A percentile compares a stretch with the other conserved stretches of the same genome.
Conservation (phyloP, 768 basidiomycete species). For the Tylopilus felleus region DNA sequence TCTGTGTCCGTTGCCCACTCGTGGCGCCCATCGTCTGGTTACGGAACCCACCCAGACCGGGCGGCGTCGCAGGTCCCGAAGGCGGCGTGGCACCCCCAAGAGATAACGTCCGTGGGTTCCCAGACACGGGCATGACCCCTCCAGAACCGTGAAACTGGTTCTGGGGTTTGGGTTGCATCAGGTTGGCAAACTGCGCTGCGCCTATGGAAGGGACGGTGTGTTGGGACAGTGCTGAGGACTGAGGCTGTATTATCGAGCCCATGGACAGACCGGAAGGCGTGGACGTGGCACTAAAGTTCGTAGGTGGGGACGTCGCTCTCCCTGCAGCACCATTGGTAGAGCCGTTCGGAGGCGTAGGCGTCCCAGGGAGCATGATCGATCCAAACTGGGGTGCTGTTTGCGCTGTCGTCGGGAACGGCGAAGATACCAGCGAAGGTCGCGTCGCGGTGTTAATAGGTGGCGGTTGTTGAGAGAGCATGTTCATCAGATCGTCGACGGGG, state of each 20-base stretch:
- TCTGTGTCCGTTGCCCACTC: constrained; percentile 21
- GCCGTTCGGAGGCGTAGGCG: constrained; percentile 31
- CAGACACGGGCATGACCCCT: neutral
- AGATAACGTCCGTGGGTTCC: constrained; percentile 6
- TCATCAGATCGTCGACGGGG: constrained; percentile 56
- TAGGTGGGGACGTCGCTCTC: constrained; percentile 15
- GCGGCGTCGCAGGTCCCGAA: constrained; percentile 14
- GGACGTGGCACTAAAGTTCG: constrained; percentile 1
- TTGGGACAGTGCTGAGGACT: constrained; percentile 1
- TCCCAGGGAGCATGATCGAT: constrained; percentile 42
- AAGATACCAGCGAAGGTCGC: constrained; percentile 19
- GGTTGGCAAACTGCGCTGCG: constrained; percentile 7
- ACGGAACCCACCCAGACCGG: constrained; percentile 2
- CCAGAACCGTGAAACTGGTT: constrained; percentile 3
- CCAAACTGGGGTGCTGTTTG: constrained; percentile 32
- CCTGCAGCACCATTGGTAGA: constrained; percentile 10
- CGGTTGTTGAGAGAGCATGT: constrained; percentile 44
- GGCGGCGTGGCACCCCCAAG: constrained; percentile 9
- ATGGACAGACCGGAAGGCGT: constrained; percentile 1
- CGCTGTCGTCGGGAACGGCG: constrained; percentile 12
- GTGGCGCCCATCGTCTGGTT: constrained; percentile 2
- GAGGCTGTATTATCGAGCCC: constrained; percentile 4
- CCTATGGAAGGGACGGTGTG: neutral
- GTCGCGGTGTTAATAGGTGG: constrained; percentile 28
- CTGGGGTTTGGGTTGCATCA: constrained; percentile 20